A percentile compares a stretch with the other conserved stretches of the same genome.
phyloP scores from a whole-genome alignment of 1,284 basidiomycete species.

The Wolfiporia cocos region DNA sequence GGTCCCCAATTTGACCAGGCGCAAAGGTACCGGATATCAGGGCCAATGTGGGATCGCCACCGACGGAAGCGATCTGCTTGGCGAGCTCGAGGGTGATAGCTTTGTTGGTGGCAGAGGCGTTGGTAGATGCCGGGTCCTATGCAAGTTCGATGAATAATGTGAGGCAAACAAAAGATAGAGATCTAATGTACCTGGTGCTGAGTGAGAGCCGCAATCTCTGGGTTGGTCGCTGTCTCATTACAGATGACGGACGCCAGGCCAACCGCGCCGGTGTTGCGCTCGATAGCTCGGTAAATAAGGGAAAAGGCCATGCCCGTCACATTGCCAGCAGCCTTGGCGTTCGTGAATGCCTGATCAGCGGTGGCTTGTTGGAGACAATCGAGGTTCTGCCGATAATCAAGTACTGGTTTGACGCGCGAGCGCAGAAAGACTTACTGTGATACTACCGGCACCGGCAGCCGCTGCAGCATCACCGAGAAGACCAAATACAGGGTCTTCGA shows the following conservation, averaged over 20 bases:
- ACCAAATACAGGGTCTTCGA: slow-evolving; percentile 59
- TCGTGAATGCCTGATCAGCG: slow-evolving; percentile 66
- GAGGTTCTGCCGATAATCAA: slow-evolving; percentile 34
- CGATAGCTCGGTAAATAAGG: slow-evolving; percentile 59
- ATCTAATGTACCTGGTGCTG: slow-evolving; percentile 43
- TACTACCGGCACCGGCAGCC: slow-evolving; percentile 42
- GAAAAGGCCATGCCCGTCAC: slow-evolving; percentile 53
- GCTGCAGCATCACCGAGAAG: slow-evolving; percentile 63
- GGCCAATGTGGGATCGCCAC: slow-evolving; percentile 56
- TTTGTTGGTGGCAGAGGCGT: slow-evolving; percentile 58
- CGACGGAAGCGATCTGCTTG: slow-evolving; percentile 55
- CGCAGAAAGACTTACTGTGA: slow-evolving; percentile 32
- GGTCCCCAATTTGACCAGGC: slow-evolving; percentile 47
- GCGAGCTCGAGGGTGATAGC: slow-evolving; percentile 54
- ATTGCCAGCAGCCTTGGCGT: slow-evolving; percentile 58
- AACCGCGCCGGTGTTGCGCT: slow-evolving; percentile 59
- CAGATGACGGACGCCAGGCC: slow-evolving; percentile 45
- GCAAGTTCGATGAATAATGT: slow-evolving; percentile 12
- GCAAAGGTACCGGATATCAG: slow-evolving; percentile 61
- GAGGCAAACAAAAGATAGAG: not conserved
- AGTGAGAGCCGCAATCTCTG: slow-evolving; percentile 60
- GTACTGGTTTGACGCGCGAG: not conserved
- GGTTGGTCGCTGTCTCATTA: slow-evolving; percentile 52
- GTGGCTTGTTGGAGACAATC: slow-evolving; percentile 62
- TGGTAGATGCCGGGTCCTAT: slow-evolving; percentile 54